Conservation (phyloP, 2,329 filamentous ascomycete genomes). For the Alternaria arborescens region DNA sequence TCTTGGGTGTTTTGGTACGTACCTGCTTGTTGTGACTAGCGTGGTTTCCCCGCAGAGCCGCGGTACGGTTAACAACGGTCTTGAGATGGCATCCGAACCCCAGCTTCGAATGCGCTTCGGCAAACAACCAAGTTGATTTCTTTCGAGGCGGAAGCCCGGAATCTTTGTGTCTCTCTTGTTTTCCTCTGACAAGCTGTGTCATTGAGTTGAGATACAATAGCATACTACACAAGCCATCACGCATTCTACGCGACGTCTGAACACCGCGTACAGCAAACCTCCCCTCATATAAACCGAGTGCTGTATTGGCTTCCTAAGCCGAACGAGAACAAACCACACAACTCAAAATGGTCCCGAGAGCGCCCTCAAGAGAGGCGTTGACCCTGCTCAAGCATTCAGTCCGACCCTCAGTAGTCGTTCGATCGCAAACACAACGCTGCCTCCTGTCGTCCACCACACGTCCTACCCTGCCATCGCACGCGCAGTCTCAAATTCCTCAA, state of each 20-base stretch:
- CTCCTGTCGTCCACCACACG: conserved; percentile 23
- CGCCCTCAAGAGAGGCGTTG: conserved; percentile 47
- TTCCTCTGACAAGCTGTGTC: not conserved
- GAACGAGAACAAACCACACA: fast-evolving
- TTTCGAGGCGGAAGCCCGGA: conserved; percentile 7
- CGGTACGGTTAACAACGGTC: conserved; percentile 38
- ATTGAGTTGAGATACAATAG: not conserved
- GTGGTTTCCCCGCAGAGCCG: conserved; percentile 28
- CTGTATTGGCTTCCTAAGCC: not conserved
- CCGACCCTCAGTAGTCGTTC: conserved; percentile 34
- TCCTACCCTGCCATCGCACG: conserved; percentile 25
- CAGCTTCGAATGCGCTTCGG: conserved; percentile 29
- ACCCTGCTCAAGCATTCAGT: conserved; percentile 45
- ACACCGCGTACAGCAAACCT: not conserved
- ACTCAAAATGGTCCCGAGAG: conserved; percentile 42
- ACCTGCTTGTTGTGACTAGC: conserved; percentile 21
- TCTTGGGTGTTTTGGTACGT: conserved; percentile 10
- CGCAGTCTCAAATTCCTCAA: conserved; percentile 21
- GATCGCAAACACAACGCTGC: conserved; percentile 34
- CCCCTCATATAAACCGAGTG: not conserved
- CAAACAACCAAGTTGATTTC: conserved; percentile 19
- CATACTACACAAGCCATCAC: not conserved
- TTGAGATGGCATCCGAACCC: conserved; percentile 28
- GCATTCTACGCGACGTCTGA: not conserved
- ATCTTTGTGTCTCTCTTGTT: not conserved